These are phyloP conservation scores for Neurospora hispaniola DNA, from an alignment of 495 filamentous ascomycete genomes.

Conservation along the genomic window DNA sequence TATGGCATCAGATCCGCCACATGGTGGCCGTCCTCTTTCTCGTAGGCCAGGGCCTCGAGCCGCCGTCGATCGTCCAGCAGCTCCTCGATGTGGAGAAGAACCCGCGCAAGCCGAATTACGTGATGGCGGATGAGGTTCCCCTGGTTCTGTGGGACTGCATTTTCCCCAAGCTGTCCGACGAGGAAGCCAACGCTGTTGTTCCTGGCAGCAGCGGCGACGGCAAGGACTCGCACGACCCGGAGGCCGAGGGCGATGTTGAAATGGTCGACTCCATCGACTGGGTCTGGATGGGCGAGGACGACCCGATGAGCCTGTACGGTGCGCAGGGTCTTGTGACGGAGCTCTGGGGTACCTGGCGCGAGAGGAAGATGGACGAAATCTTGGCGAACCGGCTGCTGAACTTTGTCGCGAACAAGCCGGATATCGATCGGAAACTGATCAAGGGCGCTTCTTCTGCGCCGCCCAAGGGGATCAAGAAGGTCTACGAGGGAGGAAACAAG, in stretches of 20 bases:
- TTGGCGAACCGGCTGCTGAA: conserved; percentile 59
- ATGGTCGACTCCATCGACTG: conserved; percentile 57
- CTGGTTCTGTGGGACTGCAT: conserved; percentile 93
- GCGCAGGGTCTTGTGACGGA: conserved; percentile 56
- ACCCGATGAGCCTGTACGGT: conserved; percentile 41
- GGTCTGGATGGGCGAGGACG: conserved; percentile 60
- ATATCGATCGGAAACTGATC: conserved; percentile 12
- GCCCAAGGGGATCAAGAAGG: conserved; percentile 37
- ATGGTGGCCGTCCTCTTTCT: conserved; percentile 82
- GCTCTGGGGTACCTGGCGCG: conserved; percentile 73
- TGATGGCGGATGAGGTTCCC: conserved; percentile 80
- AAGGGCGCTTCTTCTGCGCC: conserved; percentile 12
- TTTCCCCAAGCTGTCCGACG: conserved; percentile 46
- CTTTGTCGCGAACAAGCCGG: conserved; percentile 44
- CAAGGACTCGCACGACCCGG: conserved; percentile 25
- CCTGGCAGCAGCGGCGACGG: conserved; percentile 3
- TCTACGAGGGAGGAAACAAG: conserved; percentile 61
- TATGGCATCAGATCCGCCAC: conserved; percentile 96
- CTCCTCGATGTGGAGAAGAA: conserved; percentile 61
- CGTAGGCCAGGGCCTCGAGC: conserved; percentile 82
- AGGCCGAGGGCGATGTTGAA: conserved; percentile 21
- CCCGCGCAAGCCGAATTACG: conserved; percentile 68
- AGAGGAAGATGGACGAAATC: conserved; percentile 80
- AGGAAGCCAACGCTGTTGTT: neutral
- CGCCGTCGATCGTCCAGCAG: conserved; percentile 55